These are phyloP conservation scores for Ballota nigra DNA, from an alignment of 257 asterid species.

Conservation along the genomic window DNA sequence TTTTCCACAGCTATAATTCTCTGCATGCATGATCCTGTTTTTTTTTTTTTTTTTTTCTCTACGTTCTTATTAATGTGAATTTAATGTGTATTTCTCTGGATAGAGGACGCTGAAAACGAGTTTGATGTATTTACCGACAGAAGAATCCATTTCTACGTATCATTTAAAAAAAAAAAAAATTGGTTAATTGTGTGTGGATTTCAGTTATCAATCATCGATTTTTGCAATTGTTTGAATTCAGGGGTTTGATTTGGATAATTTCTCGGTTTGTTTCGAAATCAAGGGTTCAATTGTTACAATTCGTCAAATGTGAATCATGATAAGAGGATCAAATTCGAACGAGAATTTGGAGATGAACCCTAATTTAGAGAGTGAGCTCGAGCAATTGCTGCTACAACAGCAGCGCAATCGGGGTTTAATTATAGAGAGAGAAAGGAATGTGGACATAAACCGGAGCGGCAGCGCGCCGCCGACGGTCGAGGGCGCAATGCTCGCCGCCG, in stretches of 20 bases:
- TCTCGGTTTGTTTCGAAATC: neutral
- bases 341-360: slow-evolving; percentile 41
- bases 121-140: slow-evolving; percentile 6
- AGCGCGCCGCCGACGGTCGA: slow-evolving; percentile 90
- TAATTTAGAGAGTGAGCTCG: slow-evolving; percentile 57
- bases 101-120: neutral
- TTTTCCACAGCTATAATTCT: neutral
- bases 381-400: slow-evolving; percentile 50
- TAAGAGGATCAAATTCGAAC: slow-evolving; percentile 50
- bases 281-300: slow-evolving; percentile 10
- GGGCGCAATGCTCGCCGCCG: slow-evolving; percentile 57
- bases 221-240: neutral
- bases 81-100: neutral
- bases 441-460: slow-evolving; percentile 62
- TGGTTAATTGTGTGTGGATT: neutral
- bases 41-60: neutral
- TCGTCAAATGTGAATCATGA: slow-evolving; percentile 18
- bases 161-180: neutral
- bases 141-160: neutral
- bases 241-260: neutral
- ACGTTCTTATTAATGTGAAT: slow-evolving; percentile 7
- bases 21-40: slow-evolving; percentile 29
- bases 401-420: slow-evolving; percentile 41
- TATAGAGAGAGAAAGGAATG: slow-evolving; percentile 49
- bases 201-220: neutral